Evolutionary conservation across 164 flowering plant species (phyloP).

Genomic region (Saururus chinensis): DNA sequence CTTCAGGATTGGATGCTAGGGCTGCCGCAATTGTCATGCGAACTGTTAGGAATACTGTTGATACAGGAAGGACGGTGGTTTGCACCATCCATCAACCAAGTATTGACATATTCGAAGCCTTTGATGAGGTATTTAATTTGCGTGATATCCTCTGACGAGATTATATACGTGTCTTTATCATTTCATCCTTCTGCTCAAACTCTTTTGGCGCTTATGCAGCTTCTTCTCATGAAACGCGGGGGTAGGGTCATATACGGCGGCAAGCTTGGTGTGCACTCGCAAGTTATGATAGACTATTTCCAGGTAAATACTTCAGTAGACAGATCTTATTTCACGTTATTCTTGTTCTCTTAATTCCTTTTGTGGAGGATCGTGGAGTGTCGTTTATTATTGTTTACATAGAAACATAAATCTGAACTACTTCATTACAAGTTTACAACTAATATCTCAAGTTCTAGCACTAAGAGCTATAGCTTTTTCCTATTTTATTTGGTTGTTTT

Average conservation of each 20-base stretch:
- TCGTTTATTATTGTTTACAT: no score
- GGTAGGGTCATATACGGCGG: constrained; percentile 91
- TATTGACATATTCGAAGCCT: constrained; percentile 92
- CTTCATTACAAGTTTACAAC: no score
- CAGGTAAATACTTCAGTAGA: constrained; percentile 31
- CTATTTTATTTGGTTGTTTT: no score
- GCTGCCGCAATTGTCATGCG: constrained; percentile 99
- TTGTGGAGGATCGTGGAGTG: no score
- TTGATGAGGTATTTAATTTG: constrained; percentile 63
- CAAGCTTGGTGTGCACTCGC: constrained; percentile 61
- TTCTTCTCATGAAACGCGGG: constrained; percentile 91
- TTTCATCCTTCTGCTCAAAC: not conserved
- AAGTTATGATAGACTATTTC: constrained; percentile 65
- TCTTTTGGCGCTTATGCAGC: constrained; percentile 24
- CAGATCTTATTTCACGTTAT: no score
- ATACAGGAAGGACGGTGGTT: constrained; percentile 92
- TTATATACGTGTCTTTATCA: not conserved
- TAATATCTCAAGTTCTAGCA: no score
- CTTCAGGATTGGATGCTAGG: constrained; percentile 95
- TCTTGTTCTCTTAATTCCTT: no score
- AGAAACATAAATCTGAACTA: no score
- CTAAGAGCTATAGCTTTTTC: no score
- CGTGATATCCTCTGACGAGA: not conserved
- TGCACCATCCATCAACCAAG: constrained; percentile 98
- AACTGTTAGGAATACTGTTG: constrained; percentile 90